Evolutionary conservation across 106 monocot genomes (phyloP).

Genomic region (Dendrobium chrysotoxum): DNA sequence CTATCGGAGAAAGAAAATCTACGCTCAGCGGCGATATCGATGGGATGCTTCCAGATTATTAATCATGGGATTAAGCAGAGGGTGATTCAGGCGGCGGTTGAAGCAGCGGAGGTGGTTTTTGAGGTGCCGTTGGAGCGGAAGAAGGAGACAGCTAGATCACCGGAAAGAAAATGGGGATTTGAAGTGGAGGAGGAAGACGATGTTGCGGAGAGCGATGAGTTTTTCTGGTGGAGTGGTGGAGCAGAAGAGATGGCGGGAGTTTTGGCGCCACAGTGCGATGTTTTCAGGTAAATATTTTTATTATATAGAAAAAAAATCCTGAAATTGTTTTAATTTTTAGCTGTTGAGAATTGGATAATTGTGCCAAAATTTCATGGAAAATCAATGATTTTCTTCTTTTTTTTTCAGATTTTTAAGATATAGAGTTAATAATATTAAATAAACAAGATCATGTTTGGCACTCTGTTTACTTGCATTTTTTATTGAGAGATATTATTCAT

Average conservation of each 20-base stretch:
- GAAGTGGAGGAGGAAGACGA: constrained; percentile 18
- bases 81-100: constrained; percentile 7
- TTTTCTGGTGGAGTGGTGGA: constrained; percentile 17
- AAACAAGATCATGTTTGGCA: too few species aligned
- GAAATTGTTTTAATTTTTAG: too few species aligned
- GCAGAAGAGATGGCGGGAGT: constrained; percentile 25
- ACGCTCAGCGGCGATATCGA: constrained; percentile 16
- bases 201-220: constrained; percentile 7
- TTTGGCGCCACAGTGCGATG: background rate
- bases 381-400: too few species aligned
- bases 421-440: too few species aligned
- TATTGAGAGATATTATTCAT: too few species aligned
- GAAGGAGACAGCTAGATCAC: constrained; percentile 17
- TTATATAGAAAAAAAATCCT: background rate
- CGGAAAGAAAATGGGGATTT: constrained; percentile 28
- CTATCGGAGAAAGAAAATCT: background rate
- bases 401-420: too few species aligned
- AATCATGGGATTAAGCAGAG: constrained; percentile 22
- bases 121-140: constrained; percentile 14
- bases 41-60: constrained; percentile 30
- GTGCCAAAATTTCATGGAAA: too few species aligned
- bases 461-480: too few species aligned
- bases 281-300: constrained; percentile 12
- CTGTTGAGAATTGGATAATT: too few species aligned
- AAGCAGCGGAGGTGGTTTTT: constrained; percentile 10